A percentile compares a stretch with the other conserved stretches of the same genome.
Evolutionary conservation across 164 flowering plant genomes (phyloP).

Genomic region (Tetrastigma voinierianum): DNA sequence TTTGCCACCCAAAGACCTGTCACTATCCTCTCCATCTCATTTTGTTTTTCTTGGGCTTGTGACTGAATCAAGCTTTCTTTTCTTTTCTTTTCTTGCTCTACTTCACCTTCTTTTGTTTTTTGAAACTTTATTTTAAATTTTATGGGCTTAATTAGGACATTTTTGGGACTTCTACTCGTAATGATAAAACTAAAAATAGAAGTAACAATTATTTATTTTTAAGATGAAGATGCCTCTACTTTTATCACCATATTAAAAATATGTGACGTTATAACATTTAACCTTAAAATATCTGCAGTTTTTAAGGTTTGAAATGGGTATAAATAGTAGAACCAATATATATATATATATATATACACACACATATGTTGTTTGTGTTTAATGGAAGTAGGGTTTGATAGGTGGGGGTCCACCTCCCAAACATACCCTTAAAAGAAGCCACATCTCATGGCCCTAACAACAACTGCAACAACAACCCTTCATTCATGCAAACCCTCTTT

Average conservation of each 20-base stretch:
- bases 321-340: too few species aligned
- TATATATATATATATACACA: too few species aligned
- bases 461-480: slow-evolving; percentile 29
- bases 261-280: too few species aligned
- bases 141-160: too few species aligned
- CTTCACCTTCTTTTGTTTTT: slow-evolving; percentile 7
- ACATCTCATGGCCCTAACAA: slow-evolving; percentile 17
- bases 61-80: neutral
- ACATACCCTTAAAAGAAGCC: slow-evolving; percentile 12
- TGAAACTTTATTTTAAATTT: neutral
- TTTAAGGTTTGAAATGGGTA: too few species aligned
- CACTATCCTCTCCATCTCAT: slow-evolving; percentile 28
- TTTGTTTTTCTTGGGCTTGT: slow-evolving; percentile 8
- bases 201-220: too few species aligned
- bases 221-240: too few species aligned
- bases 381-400: slow-evolving; percentile 16
- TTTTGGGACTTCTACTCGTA: too few species aligned
- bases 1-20: slow-evolving; percentile 34
- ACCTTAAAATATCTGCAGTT: too few species aligned
- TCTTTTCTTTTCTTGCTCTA: neutral
- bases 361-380: slow-evolving; percentile 3
- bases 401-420: slow-evolving; percentile 16
- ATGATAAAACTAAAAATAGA: too few species aligned
- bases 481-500: slow-evolving; percentile 37
- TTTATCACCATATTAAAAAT: too few species aligned